These are phyloP conservation scores for Kwoniella dendrophila DNA, from an alignment of 768 basidiomycete genomes.

Conservation along the genomic window DNA sequence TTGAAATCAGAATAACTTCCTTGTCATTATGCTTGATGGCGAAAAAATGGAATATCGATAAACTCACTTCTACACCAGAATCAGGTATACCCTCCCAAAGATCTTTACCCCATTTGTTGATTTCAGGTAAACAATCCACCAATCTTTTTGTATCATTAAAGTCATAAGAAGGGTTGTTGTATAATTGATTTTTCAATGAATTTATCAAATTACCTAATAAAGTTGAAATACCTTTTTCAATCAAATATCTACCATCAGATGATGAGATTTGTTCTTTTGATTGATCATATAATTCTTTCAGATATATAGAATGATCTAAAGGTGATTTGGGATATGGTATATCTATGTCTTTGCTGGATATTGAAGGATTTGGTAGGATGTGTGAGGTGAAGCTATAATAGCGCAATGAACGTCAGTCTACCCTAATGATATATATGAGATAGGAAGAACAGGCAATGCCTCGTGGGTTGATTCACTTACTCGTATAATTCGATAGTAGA, in stretches of 20 bases:
- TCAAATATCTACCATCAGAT: conserved; percentile 69
- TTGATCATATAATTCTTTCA: conserved; percentile 69
- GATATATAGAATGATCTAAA: conserved; percentile 59
- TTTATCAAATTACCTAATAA: conserved; percentile 68
- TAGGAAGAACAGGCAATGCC: conserved; percentile 47
- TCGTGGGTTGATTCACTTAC: conserved; percentile 22
- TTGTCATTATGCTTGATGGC: neutral
- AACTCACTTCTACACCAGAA: conserved; percentile 49
- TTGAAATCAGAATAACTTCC: neutral
- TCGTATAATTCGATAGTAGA: conserved; percentile 58
- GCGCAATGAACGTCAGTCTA: neutral
- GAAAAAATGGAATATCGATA: neutral
- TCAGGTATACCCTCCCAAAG: conserved; percentile 52
- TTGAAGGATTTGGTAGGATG: conserved; percentile 59
- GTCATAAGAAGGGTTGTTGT: conserved; percentile 53
- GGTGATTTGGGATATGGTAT: conserved; percentile 50
- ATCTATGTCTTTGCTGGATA: conserved; percentile 7
- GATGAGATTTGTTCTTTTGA: conserved; percentile 68
- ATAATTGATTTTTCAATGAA: conserved; percentile 67
- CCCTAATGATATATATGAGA: neutral
- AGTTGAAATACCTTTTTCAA: conserved; percentile 72
- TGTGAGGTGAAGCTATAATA: conserved; percentile 53
- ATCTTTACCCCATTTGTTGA: conserved; percentile 71
- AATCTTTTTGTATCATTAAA: conserved; percentile 61
- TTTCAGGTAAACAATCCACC: conserved; percentile 76